Evolutionary conservation across 441 rosid genomes (phyloP), one percentile per base, ranked within the genome.

Genomic region (Manihot esculenta): DNA sequence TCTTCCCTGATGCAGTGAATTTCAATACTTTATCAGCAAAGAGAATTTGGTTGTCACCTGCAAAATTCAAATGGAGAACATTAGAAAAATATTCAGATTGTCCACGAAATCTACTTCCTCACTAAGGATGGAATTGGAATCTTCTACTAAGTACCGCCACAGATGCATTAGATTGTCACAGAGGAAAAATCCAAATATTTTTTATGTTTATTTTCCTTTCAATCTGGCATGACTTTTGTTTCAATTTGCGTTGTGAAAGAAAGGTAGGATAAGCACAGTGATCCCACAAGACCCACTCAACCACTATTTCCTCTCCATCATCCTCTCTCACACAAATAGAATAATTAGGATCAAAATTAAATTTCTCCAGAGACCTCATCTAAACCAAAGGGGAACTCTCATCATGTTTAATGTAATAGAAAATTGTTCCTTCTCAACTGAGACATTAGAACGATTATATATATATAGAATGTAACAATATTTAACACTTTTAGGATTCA

Each of bases 1-100:
- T 88, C 84, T 93, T 91, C 76, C 97, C 97, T 0, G 96, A 77
- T 72, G 86, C 86, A 59, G 97, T 93, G 78, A 93, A 86, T 89
- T 91, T 93, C 88, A 93, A 73, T 21, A 95, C 89, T 74, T 88
- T 95, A 81, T 93, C 98, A 49, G 94, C 97, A 79, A 89, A 95
- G 7, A 88, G 84, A 33, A 93, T 84, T 64, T 81, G 81, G 64
- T 80, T 86, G 72, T 93, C 97, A 54, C 98, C 99, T 92, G 76
- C 49, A 77, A 17, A 59, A 23, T 47, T 20, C 17, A 50, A 24
- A 27, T 23, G 54, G 10, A 38, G 21, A 38, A 59, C 0, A 49
- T 60, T 49, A 11, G 45, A 50, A 48, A 66, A 35, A 24, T 2
- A 8, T 11, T 48, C 27, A 55, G 5, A 21, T 4, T 67, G 33